A percentile compares a stretch with the other conserved stretches of the same genome.
phyloP scores from a whole-genome alignment of 495 filamentous ascomycete genomes.

The Cairneyella variabilis region DNA sequence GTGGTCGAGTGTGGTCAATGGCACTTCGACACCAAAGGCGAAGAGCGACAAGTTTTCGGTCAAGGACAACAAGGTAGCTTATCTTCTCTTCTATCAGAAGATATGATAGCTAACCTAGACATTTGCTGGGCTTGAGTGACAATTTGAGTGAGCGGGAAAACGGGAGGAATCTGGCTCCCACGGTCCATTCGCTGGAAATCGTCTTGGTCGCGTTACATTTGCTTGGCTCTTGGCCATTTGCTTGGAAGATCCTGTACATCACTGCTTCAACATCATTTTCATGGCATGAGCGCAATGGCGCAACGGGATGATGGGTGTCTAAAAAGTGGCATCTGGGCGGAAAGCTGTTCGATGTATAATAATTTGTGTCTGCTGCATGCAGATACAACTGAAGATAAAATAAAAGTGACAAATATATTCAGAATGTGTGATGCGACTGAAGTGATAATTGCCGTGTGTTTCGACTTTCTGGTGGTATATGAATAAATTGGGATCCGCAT shows the following conservation, averaged over 20 bases:
- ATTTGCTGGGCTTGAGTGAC: neutral
- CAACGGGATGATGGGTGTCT: slow-evolving; percentile 8
- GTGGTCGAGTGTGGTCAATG: slow-evolving; percentile 62
- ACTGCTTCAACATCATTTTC: slow-evolving; percentile 16
- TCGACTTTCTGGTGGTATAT: no score
- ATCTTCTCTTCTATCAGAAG: slow-evolving; percentile 87
- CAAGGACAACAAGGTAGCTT: slow-evolving; percentile 94
- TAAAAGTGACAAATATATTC: slow-evolving; percentile 1
- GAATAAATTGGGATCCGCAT: no score
- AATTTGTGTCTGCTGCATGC: slow-evolving; percentile 1
- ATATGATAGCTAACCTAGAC: slow-evolving; percentile 16
- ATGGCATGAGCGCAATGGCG: slow-evolving; percentile 23
- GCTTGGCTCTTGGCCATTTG: neutral
- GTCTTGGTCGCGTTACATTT: neutral
- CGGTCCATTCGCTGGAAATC: neutral
- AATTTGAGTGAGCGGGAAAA: no score
- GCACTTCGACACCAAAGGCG: slow-evolving; percentile 53
- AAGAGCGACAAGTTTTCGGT: slow-evolving; percentile 67
- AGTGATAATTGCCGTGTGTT: no score
- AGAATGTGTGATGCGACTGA: no score
- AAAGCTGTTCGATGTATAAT: slow-evolving; percentile 22
- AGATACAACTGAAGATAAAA: slow-evolving; percentile 11
- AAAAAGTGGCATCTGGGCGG: slow-evolving; percentile 19
- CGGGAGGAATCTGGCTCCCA: neutral
- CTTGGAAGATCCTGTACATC: slow-evolving; percentile 15